Evolutionary conservation across 1,284 basidiomycete species (phyloP), one percentile per base, ranked within the genome.

Genomic region (Malassezia globosa): DNA sequence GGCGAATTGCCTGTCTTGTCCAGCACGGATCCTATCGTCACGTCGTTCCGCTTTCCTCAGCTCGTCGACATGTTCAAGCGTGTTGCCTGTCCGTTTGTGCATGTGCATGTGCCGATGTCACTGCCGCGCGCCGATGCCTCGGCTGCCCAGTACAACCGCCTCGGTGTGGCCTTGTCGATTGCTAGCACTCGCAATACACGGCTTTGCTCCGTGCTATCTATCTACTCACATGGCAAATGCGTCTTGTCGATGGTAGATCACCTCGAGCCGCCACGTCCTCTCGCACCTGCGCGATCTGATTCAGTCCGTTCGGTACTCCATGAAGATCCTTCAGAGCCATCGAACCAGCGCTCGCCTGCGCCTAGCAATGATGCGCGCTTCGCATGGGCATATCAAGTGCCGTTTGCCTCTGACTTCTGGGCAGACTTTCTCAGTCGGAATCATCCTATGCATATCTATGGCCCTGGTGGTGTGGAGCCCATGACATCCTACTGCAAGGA

Each of bases 31-130:
- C 55, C 64, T 24, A 54, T 54, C 11, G 39, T 64, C 4, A 60
- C 61, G 10, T 50, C 60, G 31, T 58, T 59, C 52, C 64, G 66
- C 29, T 74, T 72, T 60, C 65, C 69, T 7, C 55, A 53, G 25
- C 63, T 74, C 22, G 58, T 58, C 4, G 63, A 59, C 39, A 72
- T 74, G 71, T 60, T 64, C 52, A 58, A 69, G 23, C 59, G 55
- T 39, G 60, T 72, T 39, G 65, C 66, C 5, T 74, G 72, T 49
- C 73, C 73, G 45, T 74, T 73, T 62, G 60, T 74, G 11, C 72
- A 74, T 55, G 59, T 73, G 42, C 63, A 71, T 21, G 65, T 74
- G 21, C 64, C 69, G 19, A 57, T 74, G 26, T 59, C 64, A 21
- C 48, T 73, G n/a, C 73, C 73, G 18, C 61, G 64, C 22, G 53